Base-by-base conservation (phyloP, 192 early-diverging fungal genomes). In the Mortierella antarctica region DNA sequence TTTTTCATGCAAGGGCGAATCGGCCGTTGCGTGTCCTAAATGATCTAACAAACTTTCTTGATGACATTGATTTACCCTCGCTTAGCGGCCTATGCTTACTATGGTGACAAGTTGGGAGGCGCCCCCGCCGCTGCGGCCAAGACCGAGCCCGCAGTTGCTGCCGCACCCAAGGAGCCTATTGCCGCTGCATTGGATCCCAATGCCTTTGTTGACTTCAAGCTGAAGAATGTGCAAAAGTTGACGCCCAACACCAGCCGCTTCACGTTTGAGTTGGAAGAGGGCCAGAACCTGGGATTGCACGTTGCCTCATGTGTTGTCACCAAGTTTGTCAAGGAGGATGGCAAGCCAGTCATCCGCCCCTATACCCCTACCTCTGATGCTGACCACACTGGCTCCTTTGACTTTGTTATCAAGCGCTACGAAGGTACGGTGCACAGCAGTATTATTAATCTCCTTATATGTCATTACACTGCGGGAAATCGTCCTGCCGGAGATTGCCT, bases 241-340 rank as follows among this genome's bases (percentile, higher is more conserved):
- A 74, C 65, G 10, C 60, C 44, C 64, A 76, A 74, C 59, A 71
- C 79, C 62, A 73, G 70, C 59, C 57, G 49, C 18, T 84, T 67
- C 13, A 50, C 65, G 10, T 73, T 78, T 54, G 67, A 84, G 74
- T 62, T 88, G 40, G 53, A 77, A 53, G 68, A 86, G 41, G 64
- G 79, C 13, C 62, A 87, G 55, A 85, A 86, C 8, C 86, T 96
- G 76, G 94, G 91, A 75, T 88, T 94, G 80, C 88, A 95, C 73
- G 92, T 92, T 42, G 84, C 83, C 67, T 83, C 83, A 51, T 94
- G 92, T 67, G 84, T 98, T 53, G 85, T 98, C 31, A 94, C 94
- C 45, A 92, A 93, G 85, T 89, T 89, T 61, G 70, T 75, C 48
- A 91, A 88, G 73, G 81, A 86, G 55, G 89, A 91, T 67, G 91